Percentiles rank a stretch among this genome's conserved stretches.
Conservation (phyloP, 139 green algal species). For the Dunaliella sp. region DNA sequence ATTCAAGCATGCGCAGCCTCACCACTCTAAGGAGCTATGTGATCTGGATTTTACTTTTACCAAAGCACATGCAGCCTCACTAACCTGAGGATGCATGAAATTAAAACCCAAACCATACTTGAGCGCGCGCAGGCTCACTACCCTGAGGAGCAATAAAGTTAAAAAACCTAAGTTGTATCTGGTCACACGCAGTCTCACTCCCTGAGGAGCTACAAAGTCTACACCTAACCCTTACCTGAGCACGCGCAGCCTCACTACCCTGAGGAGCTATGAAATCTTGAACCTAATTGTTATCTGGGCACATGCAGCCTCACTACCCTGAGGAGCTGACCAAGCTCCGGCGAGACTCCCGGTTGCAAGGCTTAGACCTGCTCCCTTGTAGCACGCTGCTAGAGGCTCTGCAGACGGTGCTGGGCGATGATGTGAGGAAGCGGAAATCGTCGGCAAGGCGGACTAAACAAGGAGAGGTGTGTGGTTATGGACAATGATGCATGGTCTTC, state of each 20-base stretch:
- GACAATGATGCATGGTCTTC: too few relatives aligned
- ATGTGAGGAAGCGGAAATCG: not conserved
- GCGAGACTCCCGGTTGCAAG: not conserved
- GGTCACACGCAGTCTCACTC: too few relatives aligned
- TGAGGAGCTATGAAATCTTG: not conserved
- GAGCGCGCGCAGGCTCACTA: not conserved
- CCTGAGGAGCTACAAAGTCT: not conserved
- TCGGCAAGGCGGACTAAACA: too few relatives aligned
- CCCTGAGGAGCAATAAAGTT: not conserved
- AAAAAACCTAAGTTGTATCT: too few relatives aligned
- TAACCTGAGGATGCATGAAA: not conserved
- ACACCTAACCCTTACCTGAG: not conserved
- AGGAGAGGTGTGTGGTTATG: too few relatives aligned
- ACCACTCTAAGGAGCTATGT: not conserved
- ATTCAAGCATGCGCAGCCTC: too few relatives aligned
- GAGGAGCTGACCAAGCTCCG: not conserved
- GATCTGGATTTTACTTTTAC: not conserved
- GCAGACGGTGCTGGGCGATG: constrained; percentile 16
- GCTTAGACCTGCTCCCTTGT: constrained; percentile 13
- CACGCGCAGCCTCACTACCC: too few relatives aligned
- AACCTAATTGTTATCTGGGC: not conserved
- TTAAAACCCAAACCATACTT: not conserved
- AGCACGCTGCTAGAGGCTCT: constrained; percentile 24
- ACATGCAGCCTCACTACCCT: not conserved
- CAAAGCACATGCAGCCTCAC: too few relatives aligned